Conservation (phyloP, 306 rosid species). For the Luffa aegyptiaca region DNA sequence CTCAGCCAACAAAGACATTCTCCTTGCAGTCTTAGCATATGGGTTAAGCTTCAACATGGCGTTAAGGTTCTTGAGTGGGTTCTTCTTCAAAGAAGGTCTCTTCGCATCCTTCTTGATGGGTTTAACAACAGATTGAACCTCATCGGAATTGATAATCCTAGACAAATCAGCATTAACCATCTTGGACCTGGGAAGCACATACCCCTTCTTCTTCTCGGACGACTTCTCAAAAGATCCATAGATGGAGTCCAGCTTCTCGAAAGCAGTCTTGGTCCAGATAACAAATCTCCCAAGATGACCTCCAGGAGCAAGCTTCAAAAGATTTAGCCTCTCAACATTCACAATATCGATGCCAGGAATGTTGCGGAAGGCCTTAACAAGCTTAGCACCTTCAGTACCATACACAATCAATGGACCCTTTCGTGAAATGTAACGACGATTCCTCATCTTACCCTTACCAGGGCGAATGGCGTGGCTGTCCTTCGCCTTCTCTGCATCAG, state of each 20-base stretch:
- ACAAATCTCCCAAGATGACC: conserved; percentile 83
- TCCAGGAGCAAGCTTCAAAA: conserved; percentile 71
- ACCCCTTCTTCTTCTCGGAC: conserved; percentile 65
- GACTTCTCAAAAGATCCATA: conserved; percentile 69
- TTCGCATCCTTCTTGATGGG: conserved; percentile 58
- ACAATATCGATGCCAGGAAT: conserved; percentile 64
- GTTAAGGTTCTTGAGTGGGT: conserved; percentile 69
- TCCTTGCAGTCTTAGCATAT: conserved; percentile 71
- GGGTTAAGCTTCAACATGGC: conserved; percentile 63
- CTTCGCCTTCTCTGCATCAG: conserved; percentile 69
- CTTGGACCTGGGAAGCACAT: conserved; percentile 60
- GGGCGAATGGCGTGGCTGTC: conserved; percentile 64
- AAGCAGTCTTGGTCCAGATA: conserved; percentile 76
- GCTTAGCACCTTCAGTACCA: conserved; percentile 68
- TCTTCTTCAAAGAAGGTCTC: conserved; percentile 67
- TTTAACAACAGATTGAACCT: conserved; percentile 68
- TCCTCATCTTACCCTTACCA: conserved; percentile 78
- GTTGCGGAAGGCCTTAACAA: conserved; percentile 72
- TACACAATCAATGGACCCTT: conserved; percentile 69
- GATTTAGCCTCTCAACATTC: conserved; percentile 65
- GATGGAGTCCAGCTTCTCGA: conserved; percentile 80
- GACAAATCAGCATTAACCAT: conserved; percentile 65
- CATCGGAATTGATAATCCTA: conserved; percentile 84
- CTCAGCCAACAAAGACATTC: conserved; percentile 69
- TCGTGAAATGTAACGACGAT: conserved; percentile 63